Conservation (phyloP, 2,329 filamentous ascomycete species). For the Simplicillium sp. region DNA sequence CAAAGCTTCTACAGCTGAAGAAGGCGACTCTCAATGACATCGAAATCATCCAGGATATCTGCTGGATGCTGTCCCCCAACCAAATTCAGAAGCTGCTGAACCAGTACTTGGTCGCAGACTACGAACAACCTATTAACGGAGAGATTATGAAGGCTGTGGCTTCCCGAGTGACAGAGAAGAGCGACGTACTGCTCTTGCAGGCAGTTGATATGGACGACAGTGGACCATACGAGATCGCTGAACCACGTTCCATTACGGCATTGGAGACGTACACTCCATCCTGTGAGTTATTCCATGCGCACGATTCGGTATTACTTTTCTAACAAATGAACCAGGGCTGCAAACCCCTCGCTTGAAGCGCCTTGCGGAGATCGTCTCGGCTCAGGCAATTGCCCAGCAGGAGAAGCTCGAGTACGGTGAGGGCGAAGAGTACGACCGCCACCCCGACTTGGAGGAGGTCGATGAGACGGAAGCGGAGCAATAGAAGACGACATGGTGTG, state of each 20-base stretch:
- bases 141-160: slow-evolving; percentile 99
- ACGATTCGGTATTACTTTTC: neutral
- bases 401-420: slow-evolving; percentile 62
- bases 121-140: slow-evolving; percentile 98
- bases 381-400: slow-evolving; percentile 92
- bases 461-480: slow-evolving; percentile 32
- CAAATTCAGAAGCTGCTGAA: slow-evolving; percentile 99
- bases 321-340: slow-evolving; percentile 51
- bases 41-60: slow-evolving; percentile 99
- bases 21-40: neutral
- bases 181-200: slow-evolving; percentile 83
- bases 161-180: slow-evolving; percentile 94
- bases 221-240: slow-evolving; percentile 95
- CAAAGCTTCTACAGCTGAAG: neutral
- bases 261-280: slow-evolving; percentile 97
- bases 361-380: slow-evolving; percentile 94
- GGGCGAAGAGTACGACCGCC: slow-evolving; percentile 35
- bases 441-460: slow-evolving; percentile 39
- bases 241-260: slow-evolving; percentile 90
- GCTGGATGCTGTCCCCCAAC: slow-evolving; percentile 99
- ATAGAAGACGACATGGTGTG: slow-evolving; percentile 8
- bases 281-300: slow-evolving; percentile 56
- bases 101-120: slow-evolving; percentile 96
- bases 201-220: slow-evolving; percentile 99
- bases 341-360: slow-evolving; percentile 94